Percentiles rank a stretch among this genome's conserved stretches.
Conservation (phyloP, 2,329 filamentous ascomycete genomes). For the Epichloe scottii region DNA sequence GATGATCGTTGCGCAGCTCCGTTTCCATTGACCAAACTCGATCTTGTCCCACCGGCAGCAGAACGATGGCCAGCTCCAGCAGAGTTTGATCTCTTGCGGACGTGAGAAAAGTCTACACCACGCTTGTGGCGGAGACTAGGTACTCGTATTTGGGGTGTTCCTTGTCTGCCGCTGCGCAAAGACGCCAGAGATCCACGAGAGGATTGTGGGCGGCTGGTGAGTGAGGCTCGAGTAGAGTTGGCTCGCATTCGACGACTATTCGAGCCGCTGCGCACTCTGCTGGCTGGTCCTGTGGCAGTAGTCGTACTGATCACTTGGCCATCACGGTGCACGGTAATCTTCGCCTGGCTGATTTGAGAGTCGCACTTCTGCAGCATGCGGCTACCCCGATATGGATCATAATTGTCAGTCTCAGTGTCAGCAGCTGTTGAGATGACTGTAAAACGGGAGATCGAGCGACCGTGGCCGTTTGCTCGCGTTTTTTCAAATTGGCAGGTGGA, state of each 20-base stretch:
- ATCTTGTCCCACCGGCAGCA: conserved; percentile 7
- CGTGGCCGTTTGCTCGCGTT: conserved; percentile 31
- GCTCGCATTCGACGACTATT: conserved; percentile 18
- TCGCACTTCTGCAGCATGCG: conserved; percentile 29
- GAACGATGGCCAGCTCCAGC: conserved; percentile 10
- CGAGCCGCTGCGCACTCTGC: conserved; percentile 24
- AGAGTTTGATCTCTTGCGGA: conserved; percentile 28
- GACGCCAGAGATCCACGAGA: conserved; percentile 35
- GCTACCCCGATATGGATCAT: conserved; percentile 74
- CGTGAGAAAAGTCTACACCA: conserved; percentile 41
- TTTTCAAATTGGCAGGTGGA: conserved; percentile 49
- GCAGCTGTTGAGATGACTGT: conserved; percentile 52
- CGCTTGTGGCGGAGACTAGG: conserved; percentile 36
- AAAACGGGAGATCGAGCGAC: conserved; percentile 46
- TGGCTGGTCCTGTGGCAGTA: conserved; percentile 15
- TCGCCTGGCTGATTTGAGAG: conserved; percentile 47
- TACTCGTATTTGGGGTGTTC: conserved; percentile 27
- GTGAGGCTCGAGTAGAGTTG: conserved; percentile 17
- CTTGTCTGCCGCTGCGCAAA: conserved; percentile 33
- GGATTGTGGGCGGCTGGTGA: conserved; percentile 19
- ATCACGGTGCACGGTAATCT: conserved; percentile 55
- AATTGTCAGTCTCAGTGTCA: conserved; percentile 48
- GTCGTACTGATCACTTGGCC: conserved; percentile 16
- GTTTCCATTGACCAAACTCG: conserved; percentile 8
- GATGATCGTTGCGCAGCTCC: conserved; percentile 11